These are phyloP conservation scores for Phytophthora macrochlamydospora DNA, from an alignment of 352 stramenopile genomes.

Conservation along the genomic window DNA sequence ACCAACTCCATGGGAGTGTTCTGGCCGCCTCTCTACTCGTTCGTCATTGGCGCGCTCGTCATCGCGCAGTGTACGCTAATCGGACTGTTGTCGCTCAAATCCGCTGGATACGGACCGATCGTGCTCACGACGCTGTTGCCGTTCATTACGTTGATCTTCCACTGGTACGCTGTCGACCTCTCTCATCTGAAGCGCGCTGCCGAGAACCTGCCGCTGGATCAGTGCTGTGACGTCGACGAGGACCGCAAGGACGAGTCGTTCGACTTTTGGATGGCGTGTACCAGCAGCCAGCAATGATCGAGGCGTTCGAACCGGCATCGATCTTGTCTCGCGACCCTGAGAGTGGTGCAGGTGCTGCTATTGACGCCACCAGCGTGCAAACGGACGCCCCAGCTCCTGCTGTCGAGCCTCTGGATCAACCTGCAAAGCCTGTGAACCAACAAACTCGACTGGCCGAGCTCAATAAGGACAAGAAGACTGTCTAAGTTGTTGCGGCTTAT, in stretches of 20 bases:
- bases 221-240: constrained; percentile 70
- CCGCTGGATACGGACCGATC: constrained; percentile 48
- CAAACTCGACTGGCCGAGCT: constrained; percentile 46
- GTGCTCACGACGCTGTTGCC: constrained; percentile 49
- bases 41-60: constrained; percentile 63
- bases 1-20: constrained; percentile 68
- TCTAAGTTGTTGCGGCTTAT: no score
- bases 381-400: constrained; percentile 6
- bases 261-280: constrained; percentile 75
- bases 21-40: constrained; percentile 74
- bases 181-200: constrained; percentile 51
- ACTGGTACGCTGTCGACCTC: constrained; percentile 66
- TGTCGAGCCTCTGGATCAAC: constrained; percentile 22
- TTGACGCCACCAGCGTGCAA: constrained; percentile 27
- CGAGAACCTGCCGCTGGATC: constrained; percentile 61
- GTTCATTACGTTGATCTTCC: constrained; percentile 62
- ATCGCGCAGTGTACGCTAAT: constrained; percentile 71
- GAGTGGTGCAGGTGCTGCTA: constrained; percentile 18
- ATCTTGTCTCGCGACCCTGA: constrained; percentile 27
- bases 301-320: constrained; percentile 37
- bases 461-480: constrained; percentile 37
- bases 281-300: constrained; percentile 68
- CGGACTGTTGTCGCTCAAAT: constrained; percentile 71
- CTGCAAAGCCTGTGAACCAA: constrained; percentile 32
- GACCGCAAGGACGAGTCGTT: constrained; percentile 55